Percentiles rank a stretch among this genome's conserved stretches.
These are phyloP conservation scores for Cerrena zonata DNA, from an alignment of 1,284 basidiomycete genomes.

Conservation along the genomic window DNA sequence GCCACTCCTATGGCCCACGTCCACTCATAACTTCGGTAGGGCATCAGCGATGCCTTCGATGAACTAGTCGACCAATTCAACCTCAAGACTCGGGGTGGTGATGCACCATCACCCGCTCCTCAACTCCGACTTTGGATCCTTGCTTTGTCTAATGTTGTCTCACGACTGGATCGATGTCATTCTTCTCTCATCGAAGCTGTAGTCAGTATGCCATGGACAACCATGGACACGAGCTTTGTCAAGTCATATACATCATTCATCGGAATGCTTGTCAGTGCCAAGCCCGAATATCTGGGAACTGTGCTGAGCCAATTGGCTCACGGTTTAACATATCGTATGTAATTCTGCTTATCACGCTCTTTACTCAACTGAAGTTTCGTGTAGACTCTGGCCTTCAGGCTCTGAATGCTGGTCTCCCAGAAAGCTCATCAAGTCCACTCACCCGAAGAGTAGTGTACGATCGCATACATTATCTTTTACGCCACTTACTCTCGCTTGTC, in stretches of 20 bases:
- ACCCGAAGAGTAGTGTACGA: slow-evolving; percentile 83
- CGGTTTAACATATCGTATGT: slow-evolving; percentile 85
- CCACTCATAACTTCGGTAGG: slow-evolving; percentile 36
- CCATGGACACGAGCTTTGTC: slow-evolving; percentile 77
- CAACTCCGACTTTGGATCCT: slow-evolving; percentile 70
- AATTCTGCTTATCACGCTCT: slow-evolving; percentile 1
- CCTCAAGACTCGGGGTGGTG: slow-evolving; percentile 36
- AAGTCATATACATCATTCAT: slow-evolving; percentile 84
- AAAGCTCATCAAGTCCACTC: slow-evolving; percentile 62
- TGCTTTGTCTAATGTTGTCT: slow-evolving; percentile 74
- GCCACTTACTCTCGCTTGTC: slow-evolving; percentile 80
- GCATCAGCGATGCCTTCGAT: slow-evolving; percentile 59
- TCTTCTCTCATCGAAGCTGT: slow-evolving; percentile 83
- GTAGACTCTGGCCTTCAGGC: slow-evolving; percentile 67
- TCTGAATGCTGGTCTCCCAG: slow-evolving; percentile 48
- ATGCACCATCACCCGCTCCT: slow-evolving; percentile 38
- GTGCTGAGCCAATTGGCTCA: slow-evolving; percentile 79
- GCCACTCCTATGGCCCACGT: slow-evolving; percentile 9
- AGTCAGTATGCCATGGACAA: slow-evolving; percentile 86
- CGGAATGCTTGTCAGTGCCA: slow-evolving; percentile 88
- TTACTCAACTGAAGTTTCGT: slow-evolving; percentile 6
- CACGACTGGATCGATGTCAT: slow-evolving; percentile 77
- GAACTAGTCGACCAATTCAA: slow-evolving; percentile 71
- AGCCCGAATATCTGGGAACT: slow-evolving; percentile 85
- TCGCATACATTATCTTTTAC: slow-evolving; percentile 80